Evolutionary conservation across 257 asterid genomes (phyloP).

Genomic region (Agastache rugosa): DNA sequence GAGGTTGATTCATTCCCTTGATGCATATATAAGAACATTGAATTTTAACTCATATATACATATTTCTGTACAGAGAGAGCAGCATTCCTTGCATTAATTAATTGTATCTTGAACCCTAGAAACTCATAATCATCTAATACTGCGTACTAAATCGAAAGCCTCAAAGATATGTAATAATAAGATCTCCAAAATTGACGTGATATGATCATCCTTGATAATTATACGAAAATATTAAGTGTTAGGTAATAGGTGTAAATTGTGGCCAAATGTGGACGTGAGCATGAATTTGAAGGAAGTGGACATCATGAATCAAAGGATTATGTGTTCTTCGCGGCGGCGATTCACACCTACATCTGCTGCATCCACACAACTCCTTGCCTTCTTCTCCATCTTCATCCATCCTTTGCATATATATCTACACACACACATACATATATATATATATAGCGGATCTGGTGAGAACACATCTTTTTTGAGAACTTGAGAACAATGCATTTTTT

Average conservation of each 20-base stretch:
- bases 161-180: background rate
- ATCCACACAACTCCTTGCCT: background rate
- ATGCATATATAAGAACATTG: background rate
- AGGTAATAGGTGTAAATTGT: constrained; percentile 37
- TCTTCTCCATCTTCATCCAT: too few relatives aligned
- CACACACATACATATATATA: too few relatives aligned
- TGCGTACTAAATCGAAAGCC: background rate
- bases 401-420: too few relatives aligned
- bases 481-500: too few relatives aligned
- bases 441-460: too few relatives aligned
- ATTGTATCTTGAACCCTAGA: background rate
- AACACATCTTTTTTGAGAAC: too few relatives aligned
- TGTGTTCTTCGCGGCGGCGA: background rate
- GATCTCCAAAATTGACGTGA: background rate
- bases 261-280: constrained; percentile 46
- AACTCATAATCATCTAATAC: background rate
- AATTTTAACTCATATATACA: background rate
- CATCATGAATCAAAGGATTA: constrained; percentile 69
- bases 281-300: constrained; percentile 46
- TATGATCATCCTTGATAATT: too few relatives aligned
- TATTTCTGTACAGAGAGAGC: background rate
- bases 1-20: too few relatives aligned
- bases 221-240: background rate
- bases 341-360: background rate
- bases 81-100: background rate